phyloP scores from a whole-genome alignment of 345 rosid genomes.

The Cochlearia excelsa region DNA sequence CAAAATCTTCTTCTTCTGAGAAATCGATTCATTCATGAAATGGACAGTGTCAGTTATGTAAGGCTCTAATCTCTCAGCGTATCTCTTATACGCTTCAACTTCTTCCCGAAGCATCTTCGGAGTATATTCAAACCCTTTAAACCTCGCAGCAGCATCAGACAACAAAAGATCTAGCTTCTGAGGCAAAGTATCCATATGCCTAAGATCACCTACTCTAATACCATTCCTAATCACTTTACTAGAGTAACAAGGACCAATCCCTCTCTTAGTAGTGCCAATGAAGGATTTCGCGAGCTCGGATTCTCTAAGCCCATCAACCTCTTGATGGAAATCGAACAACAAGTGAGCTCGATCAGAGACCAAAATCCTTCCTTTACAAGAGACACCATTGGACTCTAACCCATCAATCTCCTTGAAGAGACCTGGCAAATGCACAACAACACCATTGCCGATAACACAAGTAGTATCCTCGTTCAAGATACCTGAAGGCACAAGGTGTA shows the following conservation, averaged over 20 bases:
- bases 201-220: constrained; percentile 84
- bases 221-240: constrained; percentile 86
- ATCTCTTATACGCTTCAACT: constrained; percentile 88
- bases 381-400: constrained; percentile 71
- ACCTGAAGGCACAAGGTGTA: constrained; percentile 95
- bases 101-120: constrained; percentile 78
- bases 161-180: constrained; percentile 78
- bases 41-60: constrained; percentile 83
- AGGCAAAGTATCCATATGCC: constrained; percentile 91
- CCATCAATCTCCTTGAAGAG: constrained; percentile 85
- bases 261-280: constrained; percentile 92
- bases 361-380: constrained; percentile 84
- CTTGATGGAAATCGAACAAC: constrained; percentile 91
- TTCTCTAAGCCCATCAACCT: constrained; percentile 80
- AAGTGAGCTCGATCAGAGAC: constrained; percentile 94
- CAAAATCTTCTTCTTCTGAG: constrained; percentile 72
- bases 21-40: constrained; percentile 73
- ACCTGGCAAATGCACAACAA: constrained; percentile 88
- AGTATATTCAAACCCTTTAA: constrained; percentile 59
- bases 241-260: constrained; percentile 90
- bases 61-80: constrained; percentile 89
- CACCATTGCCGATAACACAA: constrained; percentile 93
- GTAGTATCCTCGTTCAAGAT: constrained; percentile 81
- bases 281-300: constrained; percentile 85
- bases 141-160: constrained; percentile 77